A percentile compares a stretch with the other conserved stretches of the same genome.
phyloP scores from a whole-genome alignment of 1,139 yeast genomes.

The Ogataea hybrid region DNA sequence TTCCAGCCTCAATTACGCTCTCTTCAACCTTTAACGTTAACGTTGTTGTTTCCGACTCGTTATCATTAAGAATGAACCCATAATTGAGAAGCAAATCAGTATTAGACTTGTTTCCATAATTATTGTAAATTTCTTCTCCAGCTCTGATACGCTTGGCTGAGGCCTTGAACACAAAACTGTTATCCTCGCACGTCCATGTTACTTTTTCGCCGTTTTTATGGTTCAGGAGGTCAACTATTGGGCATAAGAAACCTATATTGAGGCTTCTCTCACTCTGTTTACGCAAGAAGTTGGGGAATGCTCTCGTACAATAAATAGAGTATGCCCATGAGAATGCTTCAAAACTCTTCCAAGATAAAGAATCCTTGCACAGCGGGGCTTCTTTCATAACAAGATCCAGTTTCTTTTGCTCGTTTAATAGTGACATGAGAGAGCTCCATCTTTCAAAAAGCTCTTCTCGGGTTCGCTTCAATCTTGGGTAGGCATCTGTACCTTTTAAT shows the following conservation, averaged over 20 bases:
- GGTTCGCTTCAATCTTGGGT: conserved; percentile 37
- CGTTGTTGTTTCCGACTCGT: conserved; percentile 62
- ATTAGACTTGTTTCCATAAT: conserved; percentile 85
- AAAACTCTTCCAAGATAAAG: conserved; percentile 53
- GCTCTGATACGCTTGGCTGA: conserved; percentile 30
- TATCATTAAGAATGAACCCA: conserved; percentile 68
- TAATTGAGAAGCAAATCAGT: conserved; percentile 65
- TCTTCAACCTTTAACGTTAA: conserved; percentile 28
- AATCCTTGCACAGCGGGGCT: neutral
- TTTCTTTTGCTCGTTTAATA: neutral
- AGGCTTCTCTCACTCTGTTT: conserved; percentile 25
- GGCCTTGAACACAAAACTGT: conserved; percentile 30
- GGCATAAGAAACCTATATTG: conserved; percentile 68
- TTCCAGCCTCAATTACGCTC: conserved; percentile 22
- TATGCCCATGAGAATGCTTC: conserved; percentile 73
- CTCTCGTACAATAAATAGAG: conserved; percentile 67
- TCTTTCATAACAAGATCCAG: too few species aligned
- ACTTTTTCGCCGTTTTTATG: conserved; percentile 65
- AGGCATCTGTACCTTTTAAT: conserved; percentile 62
- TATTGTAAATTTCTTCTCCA: conserved; percentile 63
- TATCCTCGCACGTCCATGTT: conserved; percentile 50
- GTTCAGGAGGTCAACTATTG: conserved; percentile 75
- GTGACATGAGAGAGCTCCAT: conserved; percentile 39
- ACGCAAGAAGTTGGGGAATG: conserved; percentile 65
- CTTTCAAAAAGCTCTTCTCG: conserved; percentile 46